These are phyloP conservation scores for Botrytis medusae DNA, from an alignment of 2,329 filamentous ascomycete species.

Conservation along the genomic window DNA sequence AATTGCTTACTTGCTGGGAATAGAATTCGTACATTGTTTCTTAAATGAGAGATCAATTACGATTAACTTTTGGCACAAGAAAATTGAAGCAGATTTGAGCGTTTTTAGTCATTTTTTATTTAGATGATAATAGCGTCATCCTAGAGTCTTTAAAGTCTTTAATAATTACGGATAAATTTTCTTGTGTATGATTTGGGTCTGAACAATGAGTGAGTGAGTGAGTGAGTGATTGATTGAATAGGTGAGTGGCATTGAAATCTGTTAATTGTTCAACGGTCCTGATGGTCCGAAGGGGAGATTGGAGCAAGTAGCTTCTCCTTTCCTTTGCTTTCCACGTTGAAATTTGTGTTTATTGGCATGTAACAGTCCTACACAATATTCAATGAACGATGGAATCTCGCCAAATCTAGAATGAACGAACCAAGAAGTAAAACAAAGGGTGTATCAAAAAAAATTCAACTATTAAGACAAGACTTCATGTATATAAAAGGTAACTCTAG, in stretches of 20 bases:
- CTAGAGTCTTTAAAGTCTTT: constrained; percentile 20
- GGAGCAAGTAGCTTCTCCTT: background rate
- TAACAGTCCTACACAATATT: background rate
- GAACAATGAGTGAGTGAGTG: background rate
- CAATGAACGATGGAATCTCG: too few relatives aligned
- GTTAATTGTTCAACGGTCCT: background rate
- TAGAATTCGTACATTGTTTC: constrained; percentile 4
- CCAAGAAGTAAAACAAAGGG: too few relatives aligned
- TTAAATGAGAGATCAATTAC: background rate
- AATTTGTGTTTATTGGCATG: background rate
- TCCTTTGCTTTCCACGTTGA: background rate
- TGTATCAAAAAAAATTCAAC: background rate
- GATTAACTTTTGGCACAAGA: constrained; percentile 19
- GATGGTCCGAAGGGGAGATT: background rate
- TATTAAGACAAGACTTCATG: background rate
- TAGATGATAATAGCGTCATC: constrained; percentile 18
- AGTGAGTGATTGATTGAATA: background rate
- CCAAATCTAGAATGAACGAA: too few relatives aligned
- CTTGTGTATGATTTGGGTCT: background rate
- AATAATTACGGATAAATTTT: constrained; percentile 19
- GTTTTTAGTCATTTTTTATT: constrained; percentile 21
- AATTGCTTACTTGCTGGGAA: constrained; percentile 21
- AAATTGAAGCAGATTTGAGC: constrained; percentile 22
- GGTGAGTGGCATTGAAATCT: background rate
- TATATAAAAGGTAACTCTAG: background rate